These are phyloP conservation scores for Hypericum androsaemum DNA, from an alignment of 345 rosid species.

Conservation along the genomic window DNA sequence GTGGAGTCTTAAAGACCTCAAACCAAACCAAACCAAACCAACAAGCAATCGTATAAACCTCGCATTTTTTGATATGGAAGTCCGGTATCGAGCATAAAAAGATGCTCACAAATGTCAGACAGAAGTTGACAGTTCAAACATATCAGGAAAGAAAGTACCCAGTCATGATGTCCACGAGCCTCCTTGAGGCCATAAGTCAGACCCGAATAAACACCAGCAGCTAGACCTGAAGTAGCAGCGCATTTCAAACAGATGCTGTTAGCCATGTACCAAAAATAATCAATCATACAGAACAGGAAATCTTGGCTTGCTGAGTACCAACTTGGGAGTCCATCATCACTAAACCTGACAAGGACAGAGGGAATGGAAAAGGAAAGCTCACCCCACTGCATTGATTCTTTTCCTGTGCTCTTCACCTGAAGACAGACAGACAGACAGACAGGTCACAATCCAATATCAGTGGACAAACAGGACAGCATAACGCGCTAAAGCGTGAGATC, in stretches of 20 bases:
- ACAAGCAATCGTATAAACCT: too few relatives aligned
- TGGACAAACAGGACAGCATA: background rate
- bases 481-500: too few relatives aligned
- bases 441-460: background rate
- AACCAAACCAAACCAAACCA: too few relatives aligned
- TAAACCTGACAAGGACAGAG: background rate
- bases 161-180: slow-evolving; percentile 84
- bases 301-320: too few relatives aligned
- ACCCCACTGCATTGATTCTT: slow-evolving; percentile 94
- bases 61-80: too few relatives aligned
- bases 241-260: too few relatives aligned
- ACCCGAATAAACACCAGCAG: slow-evolving; percentile 84
- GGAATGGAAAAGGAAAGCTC: slow-evolving; percentile 11
- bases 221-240: slow-evolving; percentile 40
- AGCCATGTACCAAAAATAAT: too few relatives aligned
- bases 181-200: slow-evolving; percentile 79
- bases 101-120: too few relatives aligned
- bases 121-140: too few relatives aligned
- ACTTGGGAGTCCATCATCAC: background rate
- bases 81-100: too few relatives aligned
- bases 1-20: too few relatives aligned
- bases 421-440: slow-evolving; percentile 8
- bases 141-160: slow-evolving; percentile 37
- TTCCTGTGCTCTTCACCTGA: slow-evolving; percentile 86
- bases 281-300: too few relatives aligned